phyloP scores from a whole-genome alignment of 768 basidiomycete genomes.

The Lentinula aciculospora region DNA sequence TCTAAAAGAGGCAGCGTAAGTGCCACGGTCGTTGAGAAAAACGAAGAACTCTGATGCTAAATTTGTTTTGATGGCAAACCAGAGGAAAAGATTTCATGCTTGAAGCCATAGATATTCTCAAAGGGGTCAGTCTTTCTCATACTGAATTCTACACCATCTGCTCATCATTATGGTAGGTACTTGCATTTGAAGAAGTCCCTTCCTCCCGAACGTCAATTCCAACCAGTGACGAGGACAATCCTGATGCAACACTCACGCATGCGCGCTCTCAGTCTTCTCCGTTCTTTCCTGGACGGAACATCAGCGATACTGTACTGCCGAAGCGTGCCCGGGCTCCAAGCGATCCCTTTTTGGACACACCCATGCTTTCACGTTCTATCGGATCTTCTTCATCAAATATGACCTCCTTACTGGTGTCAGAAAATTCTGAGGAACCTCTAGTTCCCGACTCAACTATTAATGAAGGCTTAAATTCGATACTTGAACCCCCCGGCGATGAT shows the following conservation, averaged over 20 bases:
- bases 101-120: conserved; percentile 83
- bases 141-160: conserved; percentile 7
- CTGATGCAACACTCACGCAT: conserved; percentile 36
- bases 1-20: conserved; percentile 91
- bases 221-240: conserved; percentile 27
- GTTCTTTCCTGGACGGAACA: conserved; percentile 32
- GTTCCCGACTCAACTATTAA: conserved; percentile 30
- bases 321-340: conserved; percentile 72
- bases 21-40: conserved; percentile 16
- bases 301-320: conserved; percentile 38
- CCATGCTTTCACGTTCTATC: conserved; percentile 47
- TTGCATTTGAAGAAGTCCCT: conserved; percentile 70
- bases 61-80: conserved; percentile 12
- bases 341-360: conserved; percentile 77
- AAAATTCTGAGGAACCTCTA: conserved; percentile 33
- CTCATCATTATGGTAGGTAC: conserved; percentile 23
- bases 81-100: conserved; percentile 95
- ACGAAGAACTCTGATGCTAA: conserved; percentile 13
- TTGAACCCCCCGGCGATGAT: conserved; percentile 22
- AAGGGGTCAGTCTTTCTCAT: conserved; percentile 63
- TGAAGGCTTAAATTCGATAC: conserved; percentile 18
- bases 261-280: conserved; percentile 55
- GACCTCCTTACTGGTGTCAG: conserved; percentile 24
- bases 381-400: conserved; percentile 45
- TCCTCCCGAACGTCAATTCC: conserved; percentile 31